Conservation (phyloP, 108 stramenopile genomes). For the Schizochytrium sp. region DNA sequence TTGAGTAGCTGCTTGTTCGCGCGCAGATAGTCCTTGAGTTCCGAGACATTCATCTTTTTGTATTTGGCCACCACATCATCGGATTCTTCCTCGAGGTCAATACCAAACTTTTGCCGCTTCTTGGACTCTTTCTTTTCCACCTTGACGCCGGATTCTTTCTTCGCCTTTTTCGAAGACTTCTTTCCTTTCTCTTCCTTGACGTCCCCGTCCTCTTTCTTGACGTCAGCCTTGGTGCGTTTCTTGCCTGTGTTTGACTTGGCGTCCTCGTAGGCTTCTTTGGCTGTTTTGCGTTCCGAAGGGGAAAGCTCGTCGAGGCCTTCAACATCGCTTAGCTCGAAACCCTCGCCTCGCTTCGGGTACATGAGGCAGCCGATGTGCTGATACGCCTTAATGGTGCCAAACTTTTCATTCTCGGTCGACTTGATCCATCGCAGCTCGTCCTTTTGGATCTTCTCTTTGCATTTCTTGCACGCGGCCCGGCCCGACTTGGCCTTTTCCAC, state of each 20-base stretch:
- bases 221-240: neutral
- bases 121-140: neutral
- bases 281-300: neutral
- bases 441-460: conserved; percentile 61
- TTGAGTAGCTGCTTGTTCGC: neutral
- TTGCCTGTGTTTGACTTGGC: neutral
- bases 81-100: neutral
- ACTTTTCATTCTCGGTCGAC: neutral
- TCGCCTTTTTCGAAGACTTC: neutral
- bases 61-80: neutral
- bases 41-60: neutral
- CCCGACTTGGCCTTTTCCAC: conserved; percentile 55
- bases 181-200: neutral
- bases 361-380: neutral
- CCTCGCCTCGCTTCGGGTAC: neutral
- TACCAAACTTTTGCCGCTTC: neutral
- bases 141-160: neutral
- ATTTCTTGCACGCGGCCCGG: conserved; percentile 59
- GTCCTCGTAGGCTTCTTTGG: neutral
- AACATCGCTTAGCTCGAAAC: neutral
- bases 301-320: neutral
- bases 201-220: neutral
- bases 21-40: conserved; percentile 11
- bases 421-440: conserved; percentile 41
- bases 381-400: neutral